Conservation (phyloP, 352 stramenopile species). For the Pythium biforme region DNA sequence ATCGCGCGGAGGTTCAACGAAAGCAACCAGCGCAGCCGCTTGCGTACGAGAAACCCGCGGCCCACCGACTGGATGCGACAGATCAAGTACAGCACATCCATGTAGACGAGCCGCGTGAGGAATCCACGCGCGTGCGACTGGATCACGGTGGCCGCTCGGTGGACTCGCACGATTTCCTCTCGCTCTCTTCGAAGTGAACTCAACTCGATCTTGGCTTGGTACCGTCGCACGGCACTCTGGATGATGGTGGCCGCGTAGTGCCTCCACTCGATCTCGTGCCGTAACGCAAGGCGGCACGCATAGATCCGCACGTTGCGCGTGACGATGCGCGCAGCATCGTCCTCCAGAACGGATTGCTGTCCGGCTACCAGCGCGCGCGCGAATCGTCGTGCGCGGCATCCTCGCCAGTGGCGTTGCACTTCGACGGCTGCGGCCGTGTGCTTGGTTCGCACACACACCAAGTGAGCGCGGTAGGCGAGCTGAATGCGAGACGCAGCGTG, state of each 20-base stretch:
- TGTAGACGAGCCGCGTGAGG: slow-evolving; percentile 74
- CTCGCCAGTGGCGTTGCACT: slow-evolving; percentile 52
- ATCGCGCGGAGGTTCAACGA: slow-evolving; percentile 46
- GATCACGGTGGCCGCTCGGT: slow-evolving; percentile 47
- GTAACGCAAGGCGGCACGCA: slow-evolving; percentile 28
- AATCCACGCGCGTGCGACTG: slow-evolving; percentile 52
- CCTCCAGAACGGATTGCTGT: slow-evolving; percentile 13
- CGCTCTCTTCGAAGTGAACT: slow-evolving; percentile 12
- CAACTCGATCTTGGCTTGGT: slow-evolving; percentile 24
- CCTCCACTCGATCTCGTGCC: slow-evolving; percentile 30
- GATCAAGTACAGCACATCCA: slow-evolving; percentile 78
- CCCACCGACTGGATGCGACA: slow-evolving; percentile 72
- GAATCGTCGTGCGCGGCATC: slow-evolving; percentile 26
- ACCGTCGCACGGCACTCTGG: slow-evolving; percentile 42
- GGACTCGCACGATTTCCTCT: slow-evolving; percentile 9
- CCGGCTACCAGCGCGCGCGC: slow-evolving; percentile 20
- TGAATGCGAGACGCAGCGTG: slow-evolving; percentile 57
- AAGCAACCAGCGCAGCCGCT: slow-evolving; percentile 48
- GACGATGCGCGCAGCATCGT: slow-evolving; percentile 41
- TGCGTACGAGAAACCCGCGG: slow-evolving; percentile 63
- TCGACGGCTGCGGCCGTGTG: slow-evolving; percentile 32
- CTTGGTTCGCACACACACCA: slow-evolving; percentile 9
- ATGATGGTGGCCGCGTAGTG: slow-evolving; percentile 41
- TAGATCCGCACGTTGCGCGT: slow-evolving; percentile 37
- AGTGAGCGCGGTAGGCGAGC: slow-evolving; percentile 34